These are phyloP conservation scores for Lignosus rhinocerotis DNA, from an alignment of 1,284 basidiomycete species.

Conservation along the genomic window DNA sequence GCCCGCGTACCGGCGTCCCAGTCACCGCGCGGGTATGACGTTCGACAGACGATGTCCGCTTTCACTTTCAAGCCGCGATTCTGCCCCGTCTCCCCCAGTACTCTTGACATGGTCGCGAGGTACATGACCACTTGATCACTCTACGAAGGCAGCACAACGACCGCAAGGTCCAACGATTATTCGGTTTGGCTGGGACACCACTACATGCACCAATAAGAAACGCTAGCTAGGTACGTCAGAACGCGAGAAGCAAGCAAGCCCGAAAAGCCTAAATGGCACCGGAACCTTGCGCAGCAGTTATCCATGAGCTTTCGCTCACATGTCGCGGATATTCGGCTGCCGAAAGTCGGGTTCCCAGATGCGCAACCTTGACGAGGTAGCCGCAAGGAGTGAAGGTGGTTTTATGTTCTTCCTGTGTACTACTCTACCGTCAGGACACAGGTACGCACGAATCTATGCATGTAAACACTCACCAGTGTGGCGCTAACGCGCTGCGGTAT, in stretches of 20 bases:
- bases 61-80: not conserved
- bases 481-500: constrained; percentile 25
- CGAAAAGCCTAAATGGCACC: not conserved
- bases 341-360: not conserved
- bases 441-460: not conserved
- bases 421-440: not conserved
- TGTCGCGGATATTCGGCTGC: not conserved
- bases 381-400: not conserved
- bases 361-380: not conserved
- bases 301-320: not conserved
- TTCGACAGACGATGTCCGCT: not conserved
- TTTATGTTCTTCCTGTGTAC: not conserved
- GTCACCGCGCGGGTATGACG: constrained; percentile 2
- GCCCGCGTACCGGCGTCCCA: constrained; percentile 5
- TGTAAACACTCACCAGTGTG: not conserved
- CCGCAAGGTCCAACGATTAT: not conserved
- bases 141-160: not conserved
- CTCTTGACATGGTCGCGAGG: not conserved
- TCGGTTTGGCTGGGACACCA: not conserved
- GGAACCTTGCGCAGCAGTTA: not conserved
- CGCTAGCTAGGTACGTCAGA: not conserved
- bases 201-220: not conserved
- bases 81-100: not conserved
- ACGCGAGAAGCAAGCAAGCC: not conserved
- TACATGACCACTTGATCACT: not conserved